Conservation (phyloP, 2,329 filamentous ascomycete genomes). For the Diaporthe longicolla region DNA sequence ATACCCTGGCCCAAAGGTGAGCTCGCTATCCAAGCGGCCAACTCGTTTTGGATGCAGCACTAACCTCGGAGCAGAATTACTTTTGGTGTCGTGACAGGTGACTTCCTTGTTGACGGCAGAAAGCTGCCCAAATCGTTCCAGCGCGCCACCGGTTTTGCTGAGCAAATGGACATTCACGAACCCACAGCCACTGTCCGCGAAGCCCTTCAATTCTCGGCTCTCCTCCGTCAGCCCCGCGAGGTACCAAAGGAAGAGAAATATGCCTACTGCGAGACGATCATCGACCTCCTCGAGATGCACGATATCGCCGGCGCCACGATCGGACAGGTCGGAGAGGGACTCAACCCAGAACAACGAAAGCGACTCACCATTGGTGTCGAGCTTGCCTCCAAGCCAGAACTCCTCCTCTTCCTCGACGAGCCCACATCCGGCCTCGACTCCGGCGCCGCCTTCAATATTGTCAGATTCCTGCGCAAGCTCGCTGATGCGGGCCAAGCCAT, state of each 20-base stretch:
- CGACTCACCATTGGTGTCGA: constrained; percentile 82
- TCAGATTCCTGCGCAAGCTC: constrained; percentile 76
- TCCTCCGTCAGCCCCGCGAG: constrained; percentile 74
- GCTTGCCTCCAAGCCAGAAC: constrained; percentile 77
- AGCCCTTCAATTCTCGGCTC: constrained; percentile 75
- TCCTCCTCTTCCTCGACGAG: constrained; percentile 82
- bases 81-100: constrained; percentile 74
- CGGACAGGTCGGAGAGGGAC: constrained; percentile 76
- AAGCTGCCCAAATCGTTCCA: constrained; percentile 77
- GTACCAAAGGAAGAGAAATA: constrained; percentile 73
- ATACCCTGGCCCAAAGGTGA: constrained; percentile 84
- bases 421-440: constrained; percentile 82
- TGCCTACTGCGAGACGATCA: constrained; percentile 77
- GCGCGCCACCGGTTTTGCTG: constrained; percentile 78
- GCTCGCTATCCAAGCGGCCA: constrained; percentile 55
- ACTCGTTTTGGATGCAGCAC: background rate
- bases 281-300: constrained; percentile 77
- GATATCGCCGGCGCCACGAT: constrained; percentile 80
- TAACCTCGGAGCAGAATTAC: background rate
- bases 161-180: constrained; percentile 79
- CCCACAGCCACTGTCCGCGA: constrained; percentile 77
- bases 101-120: constrained; percentile 68
- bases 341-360: constrained; percentile 62
- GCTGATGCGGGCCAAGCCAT: constrained; percentile 60
- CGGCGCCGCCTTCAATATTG: constrained; percentile 81